Evolutionary conservation across 192 early-diverging fungal genomes (phyloP), one percentile per base, ranked within the genome.

Genomic region (Coemansia sp.): DNA sequence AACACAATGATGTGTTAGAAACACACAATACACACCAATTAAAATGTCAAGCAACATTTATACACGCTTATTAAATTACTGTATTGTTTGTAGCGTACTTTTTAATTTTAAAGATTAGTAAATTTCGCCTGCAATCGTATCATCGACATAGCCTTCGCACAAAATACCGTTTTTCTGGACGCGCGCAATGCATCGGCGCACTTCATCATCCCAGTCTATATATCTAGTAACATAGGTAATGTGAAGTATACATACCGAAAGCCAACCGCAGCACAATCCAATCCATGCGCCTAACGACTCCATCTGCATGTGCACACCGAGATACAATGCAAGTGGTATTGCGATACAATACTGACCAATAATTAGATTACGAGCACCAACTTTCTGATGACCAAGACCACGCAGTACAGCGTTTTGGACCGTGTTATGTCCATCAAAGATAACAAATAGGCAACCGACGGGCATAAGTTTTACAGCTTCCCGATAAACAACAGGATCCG

Each of bases 381-480:
- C 34, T 8, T 62, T 53, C 30, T 82, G 82, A 21, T 67, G 58
- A 2, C 82, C 82, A 27, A 80, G 58, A 2, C 80, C 82, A 12
- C 78, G 73, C 39, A 82, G 42, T n/a, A 71, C 62, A 9, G 77
- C 78, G 21, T 81, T 80, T 18, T 78, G 66, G 13, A 83, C 74
- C n/a, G 77, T 78, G 15, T 84, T 82, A 0, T 83, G 42, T 18
- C 80, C 82, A 53, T 88, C 87, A 19, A 38, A 33, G 4, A 67
- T 49, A 46, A 90, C 81, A 55, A 83, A 88, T 17, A 86, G 7
- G 3, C 89, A 89, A 9, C 79, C 87, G 11, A 92, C 61, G 0
- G 91, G 90, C 48, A 95, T 59, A 9, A 93, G 72, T 40, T 57
- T 68, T 0, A 87, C 83, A 1, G 92, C 86, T 4, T 92, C 78